A percentile compares a stretch with the other conserved stretches of the same genome.
Evolutionary conservation across 1,284 basidiomycete genomes (phyloP).

Genomic region (Psilocybe mexicana): DNA sequence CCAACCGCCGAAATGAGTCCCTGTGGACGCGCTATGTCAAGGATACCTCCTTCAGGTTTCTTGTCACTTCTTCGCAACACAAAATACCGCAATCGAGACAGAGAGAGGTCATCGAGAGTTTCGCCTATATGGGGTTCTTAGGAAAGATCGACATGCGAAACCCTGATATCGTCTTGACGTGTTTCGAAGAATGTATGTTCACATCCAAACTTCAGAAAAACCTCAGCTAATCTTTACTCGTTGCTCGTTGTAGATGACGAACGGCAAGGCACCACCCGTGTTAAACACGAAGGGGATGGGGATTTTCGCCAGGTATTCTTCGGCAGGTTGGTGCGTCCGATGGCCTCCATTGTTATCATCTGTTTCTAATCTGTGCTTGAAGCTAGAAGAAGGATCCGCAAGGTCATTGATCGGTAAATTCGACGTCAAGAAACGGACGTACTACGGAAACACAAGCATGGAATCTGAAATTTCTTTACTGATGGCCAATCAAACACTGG

Average conservation of each 20-base stretch:
- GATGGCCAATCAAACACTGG: conserved; percentile 95
- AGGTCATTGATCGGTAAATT: conserved; percentile 69
- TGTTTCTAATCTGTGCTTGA: conserved; percentile 3
- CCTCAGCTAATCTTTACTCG: neutral
- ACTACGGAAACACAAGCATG: conserved; percentile 98
- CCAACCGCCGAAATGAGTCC: conserved; percentile 46
- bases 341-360: neutral
- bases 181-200: conserved; percentile 88
- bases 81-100: conserved; percentile 69
- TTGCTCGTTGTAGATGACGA: conserved; percentile 44
- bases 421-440: conserved; percentile 88
- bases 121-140: conserved; percentile 82
- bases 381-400: conserved; percentile 77
- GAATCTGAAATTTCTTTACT: conserved; percentile 92
- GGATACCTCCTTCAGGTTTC: conserved; percentile 79
- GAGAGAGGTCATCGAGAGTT: conserved; percentile 74
- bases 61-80: conserved; percentile 78
- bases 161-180: conserved; percentile 77
- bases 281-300: conserved; percentile 64
- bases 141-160: conserved; percentile 85
- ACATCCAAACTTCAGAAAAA: neutral
- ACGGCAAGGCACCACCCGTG: conserved; percentile 42
- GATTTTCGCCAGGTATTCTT: conserved; percentile 75
- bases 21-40: conserved; percentile 64
- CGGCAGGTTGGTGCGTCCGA: conserved; percentile 77